Conservation (phyloP, 352 stramenopile species). For the Phytophthora sp. region DNA sequence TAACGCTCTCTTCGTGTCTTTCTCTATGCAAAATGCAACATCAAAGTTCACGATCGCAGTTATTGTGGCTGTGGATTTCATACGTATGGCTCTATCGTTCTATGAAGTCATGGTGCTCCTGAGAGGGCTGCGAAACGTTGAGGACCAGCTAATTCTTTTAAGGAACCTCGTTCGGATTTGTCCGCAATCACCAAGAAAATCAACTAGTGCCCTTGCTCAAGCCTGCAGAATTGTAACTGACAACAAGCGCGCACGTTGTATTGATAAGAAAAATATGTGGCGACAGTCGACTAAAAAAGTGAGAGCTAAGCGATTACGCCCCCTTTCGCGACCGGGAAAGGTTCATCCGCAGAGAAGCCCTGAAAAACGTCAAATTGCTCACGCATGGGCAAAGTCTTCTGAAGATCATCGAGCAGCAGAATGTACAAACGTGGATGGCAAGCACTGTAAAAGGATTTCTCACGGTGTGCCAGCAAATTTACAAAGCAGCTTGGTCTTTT, state of each 20-base stretch:
- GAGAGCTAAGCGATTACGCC: background rate
- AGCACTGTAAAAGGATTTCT: background rate
- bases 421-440: background rate
- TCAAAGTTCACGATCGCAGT: conserved; percentile 29
- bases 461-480: background rate
- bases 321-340: background rate
- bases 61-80: conserved; percentile 29
- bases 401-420: conserved; percentile 1
- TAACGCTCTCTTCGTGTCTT: conserved; percentile 39
- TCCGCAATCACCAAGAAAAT: background rate
- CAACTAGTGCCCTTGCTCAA: background rate
- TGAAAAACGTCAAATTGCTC: background rate
- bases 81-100: conserved; percentile 10
- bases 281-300: background rate
- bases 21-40: conserved; percentile 40
- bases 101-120: conserved; percentile 5
- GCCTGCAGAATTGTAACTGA: conserved; percentile 1
- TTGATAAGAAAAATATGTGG: background rate
- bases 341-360: background rate
- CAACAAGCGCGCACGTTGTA: background rate
- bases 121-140: background rate
- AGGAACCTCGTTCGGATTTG: background rate
- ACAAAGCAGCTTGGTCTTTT: conserved; percentile 4
- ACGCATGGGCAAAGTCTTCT: background rate
- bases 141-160: conserved; percentile 1